phyloP scores from a whole-genome alignment of 2,329 filamentous ascomycete species.

The Lasiodiplodia citricola region DNA sequence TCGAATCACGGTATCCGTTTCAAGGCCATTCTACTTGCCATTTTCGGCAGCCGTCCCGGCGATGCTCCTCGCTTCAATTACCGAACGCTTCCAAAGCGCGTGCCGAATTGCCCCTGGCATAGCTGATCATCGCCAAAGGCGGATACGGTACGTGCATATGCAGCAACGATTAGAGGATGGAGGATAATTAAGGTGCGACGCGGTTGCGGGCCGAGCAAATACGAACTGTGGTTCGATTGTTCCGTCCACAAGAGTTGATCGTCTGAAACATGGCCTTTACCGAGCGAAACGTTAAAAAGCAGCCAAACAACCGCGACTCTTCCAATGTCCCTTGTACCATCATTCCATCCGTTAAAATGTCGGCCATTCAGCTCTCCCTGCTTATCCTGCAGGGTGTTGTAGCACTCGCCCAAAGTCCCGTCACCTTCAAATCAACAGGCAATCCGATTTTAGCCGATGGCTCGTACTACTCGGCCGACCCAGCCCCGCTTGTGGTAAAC shows the following conservation, averaged over 20 bases:
- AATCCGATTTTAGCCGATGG: conserved; percentile 48
- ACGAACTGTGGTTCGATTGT: background rate
- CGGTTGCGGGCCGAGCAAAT: background rate
- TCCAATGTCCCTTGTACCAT: background rate
- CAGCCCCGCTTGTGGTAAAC: conserved; percentile 46
- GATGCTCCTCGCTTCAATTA: too few species aligned
- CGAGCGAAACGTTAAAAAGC: background rate
- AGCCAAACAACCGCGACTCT: background rate
- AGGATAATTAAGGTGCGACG: conserved; percentile 2
- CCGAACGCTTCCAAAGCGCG: background rate
- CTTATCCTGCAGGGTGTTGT: background rate
- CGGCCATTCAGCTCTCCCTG: background rate
- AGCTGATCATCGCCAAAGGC: background rate
- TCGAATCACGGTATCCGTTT: too few species aligned
- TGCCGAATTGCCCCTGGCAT: background rate
- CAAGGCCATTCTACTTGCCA: too few species aligned
- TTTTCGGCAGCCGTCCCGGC: too few species aligned
- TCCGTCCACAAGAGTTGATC: background rate
- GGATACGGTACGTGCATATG: background rate
- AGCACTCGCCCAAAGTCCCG: background rate
- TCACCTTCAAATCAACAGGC: conserved; percentile 29
- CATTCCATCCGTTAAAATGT: background rate
- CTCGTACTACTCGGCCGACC: conserved; percentile 47
- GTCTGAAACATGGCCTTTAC: conserved; percentile 7
- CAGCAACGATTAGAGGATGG: background rate